phyloP scores from a whole-genome alignment of 805 yeast genomes.

The Teunomyces funiuensis region DNA sequence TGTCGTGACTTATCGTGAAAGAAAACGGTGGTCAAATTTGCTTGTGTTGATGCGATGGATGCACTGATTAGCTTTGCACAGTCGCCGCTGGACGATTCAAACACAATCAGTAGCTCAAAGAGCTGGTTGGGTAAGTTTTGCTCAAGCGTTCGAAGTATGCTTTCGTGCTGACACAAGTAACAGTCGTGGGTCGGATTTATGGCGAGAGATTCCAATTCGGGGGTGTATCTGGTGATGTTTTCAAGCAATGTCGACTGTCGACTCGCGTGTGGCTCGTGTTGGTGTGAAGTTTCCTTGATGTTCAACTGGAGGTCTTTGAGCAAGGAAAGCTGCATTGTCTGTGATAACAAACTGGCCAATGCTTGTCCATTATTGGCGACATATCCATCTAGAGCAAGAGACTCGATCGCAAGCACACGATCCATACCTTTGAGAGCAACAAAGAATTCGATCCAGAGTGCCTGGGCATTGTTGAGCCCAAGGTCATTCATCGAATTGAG shows the following conservation, averaged over 20 bases:
- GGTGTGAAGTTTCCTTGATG: conserved; percentile 23
- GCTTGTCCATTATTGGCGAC: conserved; percentile 15
- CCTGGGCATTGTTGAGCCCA: conserved; percentile 5
- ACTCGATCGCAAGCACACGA: conserved; percentile 8
- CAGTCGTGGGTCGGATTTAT: conserved; percentile 22
- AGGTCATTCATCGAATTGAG: conserved; percentile 15
- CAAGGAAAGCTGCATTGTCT: conserved; percentile 13
- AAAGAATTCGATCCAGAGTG: conserved; percentile 24
- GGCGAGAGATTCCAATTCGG: conserved; percentile 9
- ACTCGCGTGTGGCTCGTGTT: conserved; percentile 15
- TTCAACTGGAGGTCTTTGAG: conserved; percentile 15
- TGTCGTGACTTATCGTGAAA: conserved; percentile 19
- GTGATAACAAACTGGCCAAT: conserved; percentile 10
- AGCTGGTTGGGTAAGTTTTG: conserved; percentile 10
- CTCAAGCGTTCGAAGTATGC: conserved; percentile 8
- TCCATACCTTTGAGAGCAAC: conserved; percentile 6
- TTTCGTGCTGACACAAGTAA: conserved; percentile 17
- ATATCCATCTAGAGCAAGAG: conserved; percentile 24
- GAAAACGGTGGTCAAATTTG: conserved; percentile 10
- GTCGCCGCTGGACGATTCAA: conserved; percentile 15
- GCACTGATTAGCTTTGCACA: conserved; percentile 10
- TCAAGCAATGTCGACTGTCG: conserved; percentile 12
- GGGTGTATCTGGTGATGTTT: conserved; percentile 11
- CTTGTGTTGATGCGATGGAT: conserved; percentile 12
- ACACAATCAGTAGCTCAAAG: conserved; percentile 10